Evolutionary conservation across 2,329 filamentous ascomycete species (phyloP).

Genomic region (Blastomyces gilchristii): DNA sequence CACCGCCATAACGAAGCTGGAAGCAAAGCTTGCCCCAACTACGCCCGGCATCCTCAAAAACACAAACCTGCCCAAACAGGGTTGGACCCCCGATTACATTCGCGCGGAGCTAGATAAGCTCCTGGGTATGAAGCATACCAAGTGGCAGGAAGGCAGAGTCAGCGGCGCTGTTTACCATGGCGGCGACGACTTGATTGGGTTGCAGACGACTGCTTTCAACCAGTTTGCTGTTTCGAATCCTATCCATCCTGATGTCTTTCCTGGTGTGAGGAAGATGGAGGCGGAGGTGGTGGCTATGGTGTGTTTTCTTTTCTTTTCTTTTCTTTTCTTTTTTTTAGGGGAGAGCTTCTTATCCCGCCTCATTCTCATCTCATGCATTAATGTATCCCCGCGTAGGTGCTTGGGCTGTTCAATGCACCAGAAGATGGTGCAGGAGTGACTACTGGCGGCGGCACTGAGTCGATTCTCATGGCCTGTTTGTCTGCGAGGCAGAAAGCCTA

Average conservation of each 20-base stretch:
- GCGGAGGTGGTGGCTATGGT: constrained; percentile 97
- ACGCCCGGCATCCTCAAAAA: constrained; percentile 63
- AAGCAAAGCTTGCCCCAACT: constrained; percentile 69
- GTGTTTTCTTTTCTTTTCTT: background rate
- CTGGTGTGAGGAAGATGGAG: constrained; percentile 97
- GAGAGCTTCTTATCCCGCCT: too few relatives aligned
- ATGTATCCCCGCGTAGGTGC: constrained; percentile 33
- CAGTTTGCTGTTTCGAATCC: constrained; percentile 94
- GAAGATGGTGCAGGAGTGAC: constrained; percentile 76
- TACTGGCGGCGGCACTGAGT: constrained; percentile 89
- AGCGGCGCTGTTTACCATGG: constrained; percentile 95
- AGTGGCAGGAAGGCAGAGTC: constrained; percentile 93
- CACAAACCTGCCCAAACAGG: constrained; percentile 67
- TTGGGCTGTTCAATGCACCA: constrained; percentile 81
- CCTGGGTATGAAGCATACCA: constrained; percentile 79
- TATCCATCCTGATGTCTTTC: constrained; percentile 96
- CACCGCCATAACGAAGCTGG: constrained; percentile 68
- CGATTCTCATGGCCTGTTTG: constrained; percentile 90
- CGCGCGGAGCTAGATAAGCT: constrained; percentile 69
- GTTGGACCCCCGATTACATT: constrained; percentile 69
- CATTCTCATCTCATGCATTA: background rate
- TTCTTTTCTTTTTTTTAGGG: background rate
- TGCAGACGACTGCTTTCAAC: constrained; percentile 88
- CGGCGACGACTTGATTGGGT: constrained; percentile 64
- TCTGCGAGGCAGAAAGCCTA: constrained; percentile 83